These are phyloP conservation scores for Xylaria flabelliformis DNA, from an alignment of 495 filamentous ascomycete genomes.

Conservation along the genomic window DNA sequence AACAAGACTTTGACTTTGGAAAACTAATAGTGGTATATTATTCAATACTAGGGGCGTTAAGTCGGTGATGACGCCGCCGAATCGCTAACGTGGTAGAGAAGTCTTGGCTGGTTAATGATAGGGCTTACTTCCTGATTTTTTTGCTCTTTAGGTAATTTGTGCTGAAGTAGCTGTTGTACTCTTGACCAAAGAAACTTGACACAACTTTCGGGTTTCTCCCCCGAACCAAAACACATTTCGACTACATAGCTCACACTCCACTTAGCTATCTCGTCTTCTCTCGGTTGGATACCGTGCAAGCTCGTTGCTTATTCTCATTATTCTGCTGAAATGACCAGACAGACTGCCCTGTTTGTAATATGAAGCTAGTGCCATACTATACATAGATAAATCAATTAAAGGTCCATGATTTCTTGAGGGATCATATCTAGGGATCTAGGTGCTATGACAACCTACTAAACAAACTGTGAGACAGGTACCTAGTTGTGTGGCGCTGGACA, in stretches of 20 bases:
- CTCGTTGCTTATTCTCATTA: constrained; percentile 3
- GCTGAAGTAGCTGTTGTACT: neutral
- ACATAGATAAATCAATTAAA: too few relatives aligned
- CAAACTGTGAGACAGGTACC: too few relatives aligned
- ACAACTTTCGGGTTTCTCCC: neutral
- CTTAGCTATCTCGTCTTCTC: neutral
- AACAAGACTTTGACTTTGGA: neutral
- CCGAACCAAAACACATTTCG: constrained; percentile 2
- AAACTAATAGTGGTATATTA: neutral
- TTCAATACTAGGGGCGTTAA: neutral
- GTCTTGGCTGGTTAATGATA: neutral
- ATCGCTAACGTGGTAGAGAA: neutral
- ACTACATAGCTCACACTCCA: neutral
- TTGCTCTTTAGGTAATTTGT: neutral
- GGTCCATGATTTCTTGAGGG: too few relatives aligned
- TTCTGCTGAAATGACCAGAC: neutral
- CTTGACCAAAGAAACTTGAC: neutral
- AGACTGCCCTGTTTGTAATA: too few relatives aligned
- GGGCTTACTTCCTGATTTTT: neutral
- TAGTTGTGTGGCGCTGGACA: too few relatives aligned
- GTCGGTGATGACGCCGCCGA: neutral
- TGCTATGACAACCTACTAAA: neutral
- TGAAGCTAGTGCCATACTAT: too few relatives aligned
- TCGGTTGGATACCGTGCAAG: constrained; percentile 7
- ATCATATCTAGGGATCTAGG: neutral